A percentile compares a stretch with the other conserved stretches of the same genome.
phyloP scores from a whole-genome alignment of 495 filamentous ascomycete species.

The Bathelium albidoporum region DNA sequence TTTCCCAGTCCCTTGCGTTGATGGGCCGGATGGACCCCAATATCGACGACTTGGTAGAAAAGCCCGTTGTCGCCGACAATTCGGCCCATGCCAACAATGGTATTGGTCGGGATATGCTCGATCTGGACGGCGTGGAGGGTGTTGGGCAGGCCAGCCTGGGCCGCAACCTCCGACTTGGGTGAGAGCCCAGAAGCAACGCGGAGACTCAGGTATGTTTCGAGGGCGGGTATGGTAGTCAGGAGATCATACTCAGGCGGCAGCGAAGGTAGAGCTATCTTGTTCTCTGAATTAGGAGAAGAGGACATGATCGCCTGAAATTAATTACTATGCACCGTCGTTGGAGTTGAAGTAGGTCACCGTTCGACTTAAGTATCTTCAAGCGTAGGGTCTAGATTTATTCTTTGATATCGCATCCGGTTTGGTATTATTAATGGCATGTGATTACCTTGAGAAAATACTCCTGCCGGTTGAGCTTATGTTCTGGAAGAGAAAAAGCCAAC shows the following conservation, averaged over 20 bases:
- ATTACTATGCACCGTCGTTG: too few species aligned
- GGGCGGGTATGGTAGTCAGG: background rate
- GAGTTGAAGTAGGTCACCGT: too few species aligned
- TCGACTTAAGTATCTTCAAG: too few species aligned
- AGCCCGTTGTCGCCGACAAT: conserved; percentile 45
- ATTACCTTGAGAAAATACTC: too few species aligned
- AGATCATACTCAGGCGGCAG: conserved; percentile 1
- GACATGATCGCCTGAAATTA: background rate
- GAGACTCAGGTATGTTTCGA: background rate
- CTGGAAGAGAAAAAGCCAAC: background rate
- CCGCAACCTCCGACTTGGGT: background rate
- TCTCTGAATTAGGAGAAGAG: background rate
- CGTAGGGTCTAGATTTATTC: too few species aligned
- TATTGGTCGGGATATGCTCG: background rate
- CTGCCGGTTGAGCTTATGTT: background rate
- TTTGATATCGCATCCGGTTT: too few species aligned
- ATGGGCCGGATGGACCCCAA: conserved; percentile 40
- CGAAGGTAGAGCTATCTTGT: background rate
- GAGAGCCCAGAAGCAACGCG: background rate
- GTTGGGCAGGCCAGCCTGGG: background rate
- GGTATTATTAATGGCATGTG: too few species aligned
- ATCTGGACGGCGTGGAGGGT: background rate
- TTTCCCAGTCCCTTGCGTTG: conserved; percentile 42
- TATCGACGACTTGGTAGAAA: conserved; percentile 45
- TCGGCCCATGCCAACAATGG: conserved; percentile 40